phyloP scores from a whole-genome alignment of 2,329 filamentous ascomycete genomes.

The Colletotrichum sp. region DNA sequence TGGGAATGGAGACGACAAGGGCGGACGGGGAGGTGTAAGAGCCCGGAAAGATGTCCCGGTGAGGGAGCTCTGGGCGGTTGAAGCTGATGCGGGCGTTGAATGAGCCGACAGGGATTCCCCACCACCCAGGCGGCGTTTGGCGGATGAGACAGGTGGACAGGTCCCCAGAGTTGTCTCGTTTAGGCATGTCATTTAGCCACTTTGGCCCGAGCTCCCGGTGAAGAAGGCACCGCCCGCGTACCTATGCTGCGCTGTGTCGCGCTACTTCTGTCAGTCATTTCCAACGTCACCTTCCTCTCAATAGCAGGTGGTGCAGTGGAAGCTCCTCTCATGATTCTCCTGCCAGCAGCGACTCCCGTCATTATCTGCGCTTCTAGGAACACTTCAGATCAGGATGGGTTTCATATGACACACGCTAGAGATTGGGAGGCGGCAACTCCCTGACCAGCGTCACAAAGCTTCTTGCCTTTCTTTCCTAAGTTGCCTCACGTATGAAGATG shows the following conservation, averaged over 20 bases:
- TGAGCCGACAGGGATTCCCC: constrained; percentile 15
- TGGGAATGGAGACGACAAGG: neutral
- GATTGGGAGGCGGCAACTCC: neutral
- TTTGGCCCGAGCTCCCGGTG: neutral
- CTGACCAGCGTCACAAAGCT: neutral
- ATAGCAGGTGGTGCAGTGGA: neutral
- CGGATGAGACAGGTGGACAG: neutral
- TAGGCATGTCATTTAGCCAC: constrained; percentile 3
- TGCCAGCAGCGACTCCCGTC: neutral
- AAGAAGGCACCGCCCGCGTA: neutral
- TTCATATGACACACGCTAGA: neutral
- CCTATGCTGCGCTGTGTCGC: neutral
- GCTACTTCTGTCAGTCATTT: neutral
- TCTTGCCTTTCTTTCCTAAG: neutral
- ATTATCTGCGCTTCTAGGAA: neutral
- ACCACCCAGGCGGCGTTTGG: neutral
- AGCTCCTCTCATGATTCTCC: neutral
- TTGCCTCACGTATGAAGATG: neutral
- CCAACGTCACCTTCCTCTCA: neutral
- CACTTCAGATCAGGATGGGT: neutral
- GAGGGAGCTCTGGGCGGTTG: constrained; percentile 12
- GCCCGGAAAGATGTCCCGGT: neutral
- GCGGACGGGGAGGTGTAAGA: neutral
- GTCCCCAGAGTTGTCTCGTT: neutral
- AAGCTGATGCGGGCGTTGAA: neutral